Conservation (phyloP, 305 asterid genomes). For the Rubia occidens region DNA sequence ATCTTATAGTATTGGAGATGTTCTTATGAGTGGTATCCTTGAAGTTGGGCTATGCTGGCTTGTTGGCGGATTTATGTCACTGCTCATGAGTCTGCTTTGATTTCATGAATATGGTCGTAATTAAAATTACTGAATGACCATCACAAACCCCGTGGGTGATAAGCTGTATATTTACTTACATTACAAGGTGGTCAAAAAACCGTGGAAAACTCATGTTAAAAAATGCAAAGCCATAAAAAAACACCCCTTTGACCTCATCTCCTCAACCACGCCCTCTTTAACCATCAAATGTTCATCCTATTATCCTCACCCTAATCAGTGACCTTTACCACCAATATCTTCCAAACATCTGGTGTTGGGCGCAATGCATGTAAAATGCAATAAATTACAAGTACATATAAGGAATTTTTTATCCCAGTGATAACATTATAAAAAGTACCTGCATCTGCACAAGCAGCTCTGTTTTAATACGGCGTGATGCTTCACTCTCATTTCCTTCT, state of each 20-base stretch:
- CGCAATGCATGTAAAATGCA: background rate
- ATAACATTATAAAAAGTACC: slow-evolving; percentile 39
- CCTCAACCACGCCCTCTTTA: background rate
- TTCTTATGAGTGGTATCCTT: no score
- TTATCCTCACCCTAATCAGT: background rate
- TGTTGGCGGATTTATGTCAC: no score
- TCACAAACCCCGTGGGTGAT: background rate
- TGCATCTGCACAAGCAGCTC: slow-evolving; percentile 97
- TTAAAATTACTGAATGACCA: background rate
- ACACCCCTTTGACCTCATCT: background rate
- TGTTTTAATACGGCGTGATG: slow-evolving; percentile 90
- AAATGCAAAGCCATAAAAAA: background rate
- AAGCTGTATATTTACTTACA: background rate
- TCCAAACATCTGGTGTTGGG: background rate
- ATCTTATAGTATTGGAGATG: no score
- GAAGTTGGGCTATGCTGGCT: no score
- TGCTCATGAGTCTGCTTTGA: background rate
- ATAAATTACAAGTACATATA: background rate
- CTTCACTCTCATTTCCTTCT: slow-evolving; percentile 97
- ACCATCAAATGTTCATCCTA: background rate
- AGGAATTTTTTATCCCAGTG: background rate
- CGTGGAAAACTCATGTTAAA: background rate
- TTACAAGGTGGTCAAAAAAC: background rate
- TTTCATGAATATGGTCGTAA: background rate
- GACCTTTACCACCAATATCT: background rate